These are phyloP conservation scores for Haplographium delicatum DNA, from an alignment of 495 filamentous ascomycete genomes.

Conservation along the genomic window DNA sequence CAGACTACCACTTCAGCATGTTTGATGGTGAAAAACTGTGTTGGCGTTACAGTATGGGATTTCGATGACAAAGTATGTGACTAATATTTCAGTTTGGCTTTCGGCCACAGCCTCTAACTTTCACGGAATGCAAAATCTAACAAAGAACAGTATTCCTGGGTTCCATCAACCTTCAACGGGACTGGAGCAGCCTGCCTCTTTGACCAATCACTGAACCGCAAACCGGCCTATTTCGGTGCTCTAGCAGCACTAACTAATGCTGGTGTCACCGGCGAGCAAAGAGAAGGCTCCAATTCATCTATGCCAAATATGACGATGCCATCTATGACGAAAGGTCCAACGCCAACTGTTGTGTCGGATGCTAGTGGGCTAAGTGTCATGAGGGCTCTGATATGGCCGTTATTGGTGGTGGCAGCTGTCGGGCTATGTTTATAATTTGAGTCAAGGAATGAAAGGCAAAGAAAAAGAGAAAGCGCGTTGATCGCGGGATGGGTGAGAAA, in stretches of 20 bases:
- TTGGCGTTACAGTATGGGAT: conserved; percentile 67
- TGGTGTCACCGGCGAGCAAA: not conserved
- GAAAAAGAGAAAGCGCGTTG: no score
- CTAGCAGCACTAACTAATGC: conserved; percentile 21
- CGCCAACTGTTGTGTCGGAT: not conserved
- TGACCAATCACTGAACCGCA: conserved; percentile 47
- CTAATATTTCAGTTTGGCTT: not conserved
- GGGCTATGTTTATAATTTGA: no score
- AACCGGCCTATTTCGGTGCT: conserved; percentile 48
- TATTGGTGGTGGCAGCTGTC: not conserved
- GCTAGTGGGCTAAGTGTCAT: no score
- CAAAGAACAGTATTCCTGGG: conserved; percentile 44
- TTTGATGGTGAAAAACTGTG: conserved; percentile 49
- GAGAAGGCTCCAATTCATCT: not conserved
- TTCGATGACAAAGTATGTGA: conserved; percentile 34
- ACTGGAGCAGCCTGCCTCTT: conserved; percentile 49
- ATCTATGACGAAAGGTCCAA: not conserved
- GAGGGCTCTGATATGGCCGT: not conserved
- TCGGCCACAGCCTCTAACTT: no score
- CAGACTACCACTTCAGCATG: conserved; percentile 20
- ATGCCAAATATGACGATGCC: not conserved
- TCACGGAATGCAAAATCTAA: no score
- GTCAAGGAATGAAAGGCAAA: no score
- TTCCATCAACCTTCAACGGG: conserved; percentile 50
- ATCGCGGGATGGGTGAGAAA: no score